Conservation (phyloP, 1,284 basidiomycete genomes). For the Irpex rosettiformis region DNA sequence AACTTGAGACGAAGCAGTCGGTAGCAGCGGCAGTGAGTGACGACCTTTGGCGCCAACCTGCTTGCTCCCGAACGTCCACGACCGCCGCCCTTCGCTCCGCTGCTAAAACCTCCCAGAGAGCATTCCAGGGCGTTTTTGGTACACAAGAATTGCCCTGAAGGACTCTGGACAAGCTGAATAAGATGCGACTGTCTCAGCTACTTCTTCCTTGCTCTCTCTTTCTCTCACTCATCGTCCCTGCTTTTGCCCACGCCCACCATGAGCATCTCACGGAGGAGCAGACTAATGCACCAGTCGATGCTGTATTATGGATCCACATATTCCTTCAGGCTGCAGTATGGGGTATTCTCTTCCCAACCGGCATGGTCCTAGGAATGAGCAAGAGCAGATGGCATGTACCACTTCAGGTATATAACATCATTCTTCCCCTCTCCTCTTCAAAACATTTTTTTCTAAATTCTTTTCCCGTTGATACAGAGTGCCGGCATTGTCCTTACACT, state of each 20-base stretch:
- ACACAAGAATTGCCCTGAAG: not conserved
- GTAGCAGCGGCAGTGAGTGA: too few relatives aligned
- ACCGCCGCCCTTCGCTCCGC: not conserved
- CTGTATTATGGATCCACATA: constrained; percentile 80
- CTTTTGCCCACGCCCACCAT: constrained; percentile 57
- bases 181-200: not conserved
- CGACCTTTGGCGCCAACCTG: not conserved
- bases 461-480: too few relatives aligned
- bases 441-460: constrained; percentile 11
- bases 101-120: not conserved
- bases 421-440: constrained; percentile 2
- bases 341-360: constrained; percentile 81
- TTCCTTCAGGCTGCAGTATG: constrained; percentile 72
- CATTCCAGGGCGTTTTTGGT: not conserved
- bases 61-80: constrained; percentile 1
- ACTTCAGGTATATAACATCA: constrained; percentile 53
- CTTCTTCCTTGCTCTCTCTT: not conserved
- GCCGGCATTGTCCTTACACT: constrained; percentile 67
- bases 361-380: constrained; percentile 83
- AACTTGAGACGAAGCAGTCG: too few relatives aligned
- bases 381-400: constrained; percentile 86
- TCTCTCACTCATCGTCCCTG: constrained; percentile 16
- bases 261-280: constrained; percentile 62
- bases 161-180: not conserved
- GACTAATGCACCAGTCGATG: constrained; percentile 65